Evolutionary conservation across 306 rosid species (phyloP), one percentile per base, ranked within the genome.

Genomic region (Hippophae tibetana): DNA sequence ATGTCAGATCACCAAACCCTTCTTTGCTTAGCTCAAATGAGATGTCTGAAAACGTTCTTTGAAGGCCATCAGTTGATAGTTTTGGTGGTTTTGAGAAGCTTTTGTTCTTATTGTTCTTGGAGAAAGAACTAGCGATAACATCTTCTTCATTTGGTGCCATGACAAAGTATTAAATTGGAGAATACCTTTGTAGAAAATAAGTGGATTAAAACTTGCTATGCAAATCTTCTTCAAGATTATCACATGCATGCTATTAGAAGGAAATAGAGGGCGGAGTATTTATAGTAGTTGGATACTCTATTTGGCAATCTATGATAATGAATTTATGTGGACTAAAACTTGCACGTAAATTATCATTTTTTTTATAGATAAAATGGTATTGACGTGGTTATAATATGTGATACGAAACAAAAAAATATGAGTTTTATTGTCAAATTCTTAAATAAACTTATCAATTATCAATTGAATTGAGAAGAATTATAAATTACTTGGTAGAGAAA

Each of bases 111-210:
- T 31, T 31, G 38, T 31, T 31, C 38, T 31, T 31, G 38, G 38
- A 31, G 38, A 31, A 31, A 31, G 38, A 31, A 31, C 60, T 60
- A 5, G 69, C 14, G 63, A 78, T 65, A 4, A 82, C 23, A 18
- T 18, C 67, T 43, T 92, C 95, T 73, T 86, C 95, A 63, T 77
- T 85, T 1, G 99, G 95, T 71, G 96, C 95, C 99, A 92, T 84
- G 2, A 42, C 9, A 31, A 31, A 31, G 38, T 31, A 31, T 31
- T 31, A 31, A 31, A 2, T 31, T 31, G 38, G 38, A 31, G 42
- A 18, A 41, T 7, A 47, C n/a, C 43, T 44, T 31, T 31, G 38
- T 25, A 6, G 49, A 43, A 8, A 47, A 5, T 25, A 1, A 13
- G 7, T n/a, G 13, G 7, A 48, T 4, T 47, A 42, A 41, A 44